Conservation (phyloP, 1,284 basidiomycete genomes). For the Chalciporus sp. region DNA sequence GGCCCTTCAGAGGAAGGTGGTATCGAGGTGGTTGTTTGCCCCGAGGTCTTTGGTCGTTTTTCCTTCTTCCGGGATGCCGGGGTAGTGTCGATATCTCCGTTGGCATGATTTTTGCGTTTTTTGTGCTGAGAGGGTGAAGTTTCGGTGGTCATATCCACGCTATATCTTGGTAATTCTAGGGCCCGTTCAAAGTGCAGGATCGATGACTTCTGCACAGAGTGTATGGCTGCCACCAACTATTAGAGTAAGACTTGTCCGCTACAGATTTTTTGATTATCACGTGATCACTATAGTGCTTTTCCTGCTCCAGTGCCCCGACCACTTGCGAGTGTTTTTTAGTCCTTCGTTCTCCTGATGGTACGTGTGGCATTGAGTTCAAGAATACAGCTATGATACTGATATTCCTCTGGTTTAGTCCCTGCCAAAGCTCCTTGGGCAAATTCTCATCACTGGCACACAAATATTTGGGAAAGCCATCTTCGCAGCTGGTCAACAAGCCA, state of each 20-base stretch:
- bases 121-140: conserved; percentile 34
- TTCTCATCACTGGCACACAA: conserved; percentile 77
- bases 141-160: conserved; percentile 19
- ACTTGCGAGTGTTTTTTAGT: neutral
- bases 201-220: neutral
- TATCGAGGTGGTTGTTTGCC: neutral
- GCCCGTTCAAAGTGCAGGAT: neutral
- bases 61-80: conserved; percentile 30
- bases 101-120: conserved; percentile 53
- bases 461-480: conserved; percentile 91
- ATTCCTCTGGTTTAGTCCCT: conserved; percentile 53
- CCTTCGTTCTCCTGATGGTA: conserved; percentile 27
- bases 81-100: conserved; percentile 21
- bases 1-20: conserved; percentile 10
- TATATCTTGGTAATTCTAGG: neutral
- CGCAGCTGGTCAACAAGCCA: conserved; percentile 91
- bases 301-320: neutral
- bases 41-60: conserved; percentile 23
- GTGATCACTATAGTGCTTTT: neutral
- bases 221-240: too few species aligned
- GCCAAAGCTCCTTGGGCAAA: conserved; percentile 80
- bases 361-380: conserved; percentile 1
- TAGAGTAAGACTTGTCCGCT: neutral
- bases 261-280: neutral
- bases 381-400: neutral